phyloP scores from a whole-genome alignment of 495 filamentous ascomycete species.

The Opeltia flavorubescens region DNA sequence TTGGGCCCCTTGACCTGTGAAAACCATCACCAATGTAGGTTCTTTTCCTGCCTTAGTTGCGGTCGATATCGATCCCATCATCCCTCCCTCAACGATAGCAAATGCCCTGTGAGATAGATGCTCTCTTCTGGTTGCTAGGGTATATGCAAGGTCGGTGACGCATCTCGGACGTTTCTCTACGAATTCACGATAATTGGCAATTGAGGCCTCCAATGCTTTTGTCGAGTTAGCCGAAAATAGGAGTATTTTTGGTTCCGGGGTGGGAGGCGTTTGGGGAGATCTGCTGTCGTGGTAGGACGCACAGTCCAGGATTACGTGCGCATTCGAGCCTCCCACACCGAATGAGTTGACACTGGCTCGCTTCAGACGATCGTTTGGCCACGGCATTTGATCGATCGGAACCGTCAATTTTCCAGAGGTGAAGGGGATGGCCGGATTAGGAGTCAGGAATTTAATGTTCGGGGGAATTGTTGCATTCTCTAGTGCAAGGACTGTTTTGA shows the following conservation, averaged over 20 bases:
- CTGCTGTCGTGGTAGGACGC: neutral
- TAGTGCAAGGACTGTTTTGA: slow-evolving; percentile 21
- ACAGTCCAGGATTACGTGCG: slow-evolving; percentile 18
- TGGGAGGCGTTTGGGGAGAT: neutral
- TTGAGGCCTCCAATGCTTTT: slow-evolving; percentile 2
- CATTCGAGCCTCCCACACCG: slow-evolving; percentile 24
- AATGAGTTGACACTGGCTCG: slow-evolving; percentile 20
- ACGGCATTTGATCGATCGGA: slow-evolving; percentile 12
- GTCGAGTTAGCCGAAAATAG: slow-evolving; percentile 15
- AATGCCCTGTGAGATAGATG: neutral
- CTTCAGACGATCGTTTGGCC: slow-evolving; percentile 10
- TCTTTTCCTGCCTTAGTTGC: neutral
- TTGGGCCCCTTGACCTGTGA: slow-evolving; percentile 32
- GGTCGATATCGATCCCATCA: neutral
- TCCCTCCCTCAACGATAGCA: neutral
- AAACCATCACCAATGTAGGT: slow-evolving; percentile 18
- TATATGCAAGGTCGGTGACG: slow-evolving; percentile 9
- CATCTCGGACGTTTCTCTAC: neutral
- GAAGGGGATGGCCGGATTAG: slow-evolving; percentile 18
- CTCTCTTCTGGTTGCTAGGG: slow-evolving; percentile 9
- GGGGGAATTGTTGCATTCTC: slow-evolving; percentile 23
- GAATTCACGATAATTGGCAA: slow-evolving; percentile 1
- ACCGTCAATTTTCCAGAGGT: neutral
- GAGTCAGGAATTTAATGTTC: slow-evolving; percentile 15
- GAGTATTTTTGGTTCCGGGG: neutral